These are phyloP conservation scores for Boletellus emodensis DNA, from an alignment of 768 basidiomycete species.

Conservation along the genomic window DNA sequence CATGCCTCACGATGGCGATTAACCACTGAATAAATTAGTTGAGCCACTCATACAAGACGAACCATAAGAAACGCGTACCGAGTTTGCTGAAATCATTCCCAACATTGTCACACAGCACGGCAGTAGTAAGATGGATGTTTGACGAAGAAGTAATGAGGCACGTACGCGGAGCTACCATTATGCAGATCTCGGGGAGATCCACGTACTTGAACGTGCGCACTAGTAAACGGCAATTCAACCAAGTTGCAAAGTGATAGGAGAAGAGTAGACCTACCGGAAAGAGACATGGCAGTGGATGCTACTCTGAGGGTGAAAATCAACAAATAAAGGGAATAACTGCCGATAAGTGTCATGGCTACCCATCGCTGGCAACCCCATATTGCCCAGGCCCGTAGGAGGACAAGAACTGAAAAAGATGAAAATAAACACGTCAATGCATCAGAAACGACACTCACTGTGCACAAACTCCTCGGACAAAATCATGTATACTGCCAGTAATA, in stretches of 20 bases:
- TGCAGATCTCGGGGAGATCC: conserved; percentile 1
- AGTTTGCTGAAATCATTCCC: not conserved
- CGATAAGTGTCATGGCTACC: conserved; percentile 1
- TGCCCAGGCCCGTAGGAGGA: conserved; percentile 17
- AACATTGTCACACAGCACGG: too few relatives aligned
- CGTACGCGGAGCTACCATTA: not conserved
- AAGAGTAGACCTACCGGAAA: not conserved
- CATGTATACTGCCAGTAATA: not conserved
- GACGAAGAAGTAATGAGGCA: not conserved
- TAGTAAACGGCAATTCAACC: not conserved
- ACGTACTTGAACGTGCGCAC: not conserved
- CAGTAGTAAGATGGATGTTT: not conserved
- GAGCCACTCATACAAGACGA: not conserved
- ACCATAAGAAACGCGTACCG: not conserved
- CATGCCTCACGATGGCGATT: conserved; percentile 1
- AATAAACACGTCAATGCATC: not conserved
- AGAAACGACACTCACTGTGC: conserved; percentile 8
- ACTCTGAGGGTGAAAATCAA: not conserved
- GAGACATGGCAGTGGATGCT: not conserved
- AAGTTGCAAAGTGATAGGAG: not conserved
- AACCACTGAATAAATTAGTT: conserved; percentile 2
- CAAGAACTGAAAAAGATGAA: conserved; percentile 7
- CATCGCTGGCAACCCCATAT: conserved; percentile 12
- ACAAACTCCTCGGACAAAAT: conserved; percentile 8
- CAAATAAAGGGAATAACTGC: conserved; percentile 7